Conservation (phyloP, 177 flowering plant species). For the Vitis hybrid region DNA sequence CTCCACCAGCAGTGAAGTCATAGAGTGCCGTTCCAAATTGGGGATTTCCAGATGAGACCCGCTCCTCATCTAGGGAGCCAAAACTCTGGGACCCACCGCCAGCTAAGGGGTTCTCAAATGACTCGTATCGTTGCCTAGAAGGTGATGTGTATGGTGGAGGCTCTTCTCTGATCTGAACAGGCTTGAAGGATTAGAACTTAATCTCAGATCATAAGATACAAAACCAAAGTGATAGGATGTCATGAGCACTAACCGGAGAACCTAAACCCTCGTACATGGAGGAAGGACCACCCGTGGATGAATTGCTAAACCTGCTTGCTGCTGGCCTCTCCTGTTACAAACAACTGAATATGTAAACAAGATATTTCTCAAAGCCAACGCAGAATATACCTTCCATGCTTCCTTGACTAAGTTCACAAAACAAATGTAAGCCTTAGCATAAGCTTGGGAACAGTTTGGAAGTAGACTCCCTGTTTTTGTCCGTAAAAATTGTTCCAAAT, state of each 20-base stretch:
- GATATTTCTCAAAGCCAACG: too few relatives aligned
- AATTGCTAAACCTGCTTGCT: conserved; percentile 54
- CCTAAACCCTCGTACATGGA: conserved; percentile 49
- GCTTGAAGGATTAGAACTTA: conserved; percentile 10
- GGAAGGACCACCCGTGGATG: conserved; percentile 41
- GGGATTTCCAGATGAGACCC: conserved; percentile 49
- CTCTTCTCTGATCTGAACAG: conserved; percentile 80
- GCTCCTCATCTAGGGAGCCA: conserved; percentile 65
- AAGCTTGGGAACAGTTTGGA: too few relatives aligned
- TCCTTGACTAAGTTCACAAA: too few relatives aligned
- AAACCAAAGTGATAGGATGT: conserved; percentile 1
- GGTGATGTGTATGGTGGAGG: conserved; percentile 81
- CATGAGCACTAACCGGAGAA: conserved; percentile 63
- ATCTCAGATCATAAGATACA: background rate
- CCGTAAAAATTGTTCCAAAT: too few relatives aligned
- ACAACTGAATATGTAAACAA: background rate
- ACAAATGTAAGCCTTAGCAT: too few relatives aligned
- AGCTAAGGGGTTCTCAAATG: conserved; percentile 88
- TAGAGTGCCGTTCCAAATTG: conserved; percentile 84
- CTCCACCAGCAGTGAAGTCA: conserved; percentile 99
- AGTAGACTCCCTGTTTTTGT: too few relatives aligned
- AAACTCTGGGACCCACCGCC: conserved; percentile 62
- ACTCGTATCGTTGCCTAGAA: conserved; percentile 56
- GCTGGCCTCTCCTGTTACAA: conserved; percentile 62
- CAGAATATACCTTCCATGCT: too few relatives aligned